phyloP scores from a whole-genome alignment of 225 moss, liverwort and hornwort species.

The Marchantia paleacea region DNA sequence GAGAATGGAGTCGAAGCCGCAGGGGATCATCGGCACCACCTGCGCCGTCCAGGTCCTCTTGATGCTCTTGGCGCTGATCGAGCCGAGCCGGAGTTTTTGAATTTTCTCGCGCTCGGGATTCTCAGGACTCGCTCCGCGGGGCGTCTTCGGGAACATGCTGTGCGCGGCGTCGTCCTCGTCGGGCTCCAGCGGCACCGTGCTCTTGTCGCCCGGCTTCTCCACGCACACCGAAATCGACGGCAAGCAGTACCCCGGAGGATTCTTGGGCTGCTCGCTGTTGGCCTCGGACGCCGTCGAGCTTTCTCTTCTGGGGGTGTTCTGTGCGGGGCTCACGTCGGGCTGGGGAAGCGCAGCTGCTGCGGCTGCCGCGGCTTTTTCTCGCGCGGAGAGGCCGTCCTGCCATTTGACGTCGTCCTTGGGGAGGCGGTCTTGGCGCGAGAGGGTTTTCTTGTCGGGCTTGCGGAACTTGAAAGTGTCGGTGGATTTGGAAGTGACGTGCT shows the following conservation, averaged over 20 bases:
- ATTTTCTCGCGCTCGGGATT: neutral
- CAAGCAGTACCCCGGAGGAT: neutral
- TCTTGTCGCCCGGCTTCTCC: neutral
- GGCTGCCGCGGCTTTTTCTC: neutral
- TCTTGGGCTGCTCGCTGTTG: no score
- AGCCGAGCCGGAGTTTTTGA: neutral
- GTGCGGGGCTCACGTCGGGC: no score
- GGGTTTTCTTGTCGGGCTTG: neutral
- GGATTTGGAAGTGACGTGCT: constrained; percentile 48
- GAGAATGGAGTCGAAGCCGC: constrained; percentile 22
- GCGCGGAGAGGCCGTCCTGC: neutral
- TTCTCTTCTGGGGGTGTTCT: neutral
- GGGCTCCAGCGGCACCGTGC: neutral
- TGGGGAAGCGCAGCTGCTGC: neutral
- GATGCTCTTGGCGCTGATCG: constrained; percentile 13
- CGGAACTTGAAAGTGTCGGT: constrained; percentile 6
- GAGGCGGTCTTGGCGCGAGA: neutral
- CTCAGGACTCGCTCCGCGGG: neutral
- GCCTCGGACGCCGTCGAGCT: neutral
- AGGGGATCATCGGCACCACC: constrained; percentile 36
- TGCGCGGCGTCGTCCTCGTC: constrained; percentile 1
- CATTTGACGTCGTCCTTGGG: neutral
- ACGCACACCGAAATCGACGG: neutral
- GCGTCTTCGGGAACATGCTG: neutral
- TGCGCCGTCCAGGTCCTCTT: constrained; percentile 41